Percentiles rank a stretch among this genome's conserved stretches.
These are phyloP conservation scores for Coniophora puteana DNA, from an alignment of 1,284 basidiomycete genomes.

Conservation along the genomic window DNA sequence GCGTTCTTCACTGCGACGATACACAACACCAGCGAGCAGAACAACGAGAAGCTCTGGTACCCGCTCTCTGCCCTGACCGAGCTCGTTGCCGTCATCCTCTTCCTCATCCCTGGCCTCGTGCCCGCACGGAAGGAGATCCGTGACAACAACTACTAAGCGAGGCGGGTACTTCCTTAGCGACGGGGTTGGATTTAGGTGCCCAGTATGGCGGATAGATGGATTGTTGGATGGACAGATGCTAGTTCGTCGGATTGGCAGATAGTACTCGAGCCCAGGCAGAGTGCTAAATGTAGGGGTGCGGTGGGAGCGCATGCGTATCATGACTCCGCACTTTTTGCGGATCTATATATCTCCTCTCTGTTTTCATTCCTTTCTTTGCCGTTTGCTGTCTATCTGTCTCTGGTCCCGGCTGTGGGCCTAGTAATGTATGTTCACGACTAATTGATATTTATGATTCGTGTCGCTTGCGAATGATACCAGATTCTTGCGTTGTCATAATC, in stretches of 20 bases:
- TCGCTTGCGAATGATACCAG: no score
- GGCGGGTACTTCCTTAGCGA: not conserved
- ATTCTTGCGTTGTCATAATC: no score
- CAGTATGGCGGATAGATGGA: not conserved
- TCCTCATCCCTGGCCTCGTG: conserved; percentile 37
- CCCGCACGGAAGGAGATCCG: conserved; percentile 20
- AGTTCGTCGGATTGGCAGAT: conserved; percentile 24
- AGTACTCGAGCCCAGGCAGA: not conserved
- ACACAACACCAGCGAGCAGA: conserved; percentile 18
- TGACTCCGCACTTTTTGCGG: conserved; percentile 3
- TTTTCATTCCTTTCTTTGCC: no score
- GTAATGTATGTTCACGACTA: no score
- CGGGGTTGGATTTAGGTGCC: not conserved
- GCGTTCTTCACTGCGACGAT: conserved; percentile 32
- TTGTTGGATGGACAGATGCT: not conserved
- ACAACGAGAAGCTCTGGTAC: conserved; percentile 42
- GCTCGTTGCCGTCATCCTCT: conserved; percentile 33
- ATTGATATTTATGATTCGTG: no score
- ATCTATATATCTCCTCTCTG: no score
- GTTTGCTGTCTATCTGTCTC: no score
- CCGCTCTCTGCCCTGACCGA: conserved; percentile 36
- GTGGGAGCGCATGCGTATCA: not conserved
- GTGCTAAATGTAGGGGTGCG: not conserved
- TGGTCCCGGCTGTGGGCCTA: no score
- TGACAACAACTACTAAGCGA: not conserved